These are phyloP conservation scores for Cynara cardunculus DNA, from an alignment of 129 eudicot genomes.

Conservation along the genomic window DNA sequence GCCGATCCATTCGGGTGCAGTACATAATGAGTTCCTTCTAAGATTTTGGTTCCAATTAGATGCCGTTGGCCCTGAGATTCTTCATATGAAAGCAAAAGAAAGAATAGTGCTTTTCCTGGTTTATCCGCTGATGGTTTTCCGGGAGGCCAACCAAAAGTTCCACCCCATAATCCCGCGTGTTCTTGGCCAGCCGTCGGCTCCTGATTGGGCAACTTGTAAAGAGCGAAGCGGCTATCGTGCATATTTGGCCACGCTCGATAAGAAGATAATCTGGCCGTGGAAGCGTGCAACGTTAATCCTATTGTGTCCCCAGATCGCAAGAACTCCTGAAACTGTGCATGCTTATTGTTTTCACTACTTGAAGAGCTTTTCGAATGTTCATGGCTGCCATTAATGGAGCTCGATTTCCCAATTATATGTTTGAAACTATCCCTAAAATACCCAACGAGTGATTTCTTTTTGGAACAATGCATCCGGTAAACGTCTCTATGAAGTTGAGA, in stretches of 20 bases:
- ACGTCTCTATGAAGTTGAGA: constrained; percentile 37
- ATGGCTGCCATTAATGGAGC: constrained; percentile 36
- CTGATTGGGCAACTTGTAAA: constrained; percentile 72
- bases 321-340: constrained; percentile 75
- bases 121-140: constrained; percentile 77
- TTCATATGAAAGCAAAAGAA: constrained; percentile 72
- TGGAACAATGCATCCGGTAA: constrained; percentile 37
- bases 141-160: constrained; percentile 95
- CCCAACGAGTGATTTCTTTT: constrained; percentile 58
- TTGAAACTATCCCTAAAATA: constrained; percentile 60
- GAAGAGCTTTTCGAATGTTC: constrained; percentile 40
- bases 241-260: constrained; percentile 90
- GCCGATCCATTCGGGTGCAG: constrained; percentile 98
- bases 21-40: constrained; percentile 94
- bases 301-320: constrained; percentile 66
- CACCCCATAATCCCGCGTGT: constrained; percentile 84
- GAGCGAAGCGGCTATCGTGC: constrained; percentile 75
- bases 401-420: constrained; percentile 69
- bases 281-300: constrained; percentile 71
- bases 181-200: constrained; percentile 50
- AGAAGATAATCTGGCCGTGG: constrained; percentile 64
- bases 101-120: constrained; percentile 88
- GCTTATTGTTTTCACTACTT: constrained; percentile 47
- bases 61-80: constrained; percentile 58
- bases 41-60: constrained; percentile 76